These are phyloP conservation scores for Suillus lakei DNA, from an alignment of 768 basidiomycete species.

Conservation along the genomic window DNA sequence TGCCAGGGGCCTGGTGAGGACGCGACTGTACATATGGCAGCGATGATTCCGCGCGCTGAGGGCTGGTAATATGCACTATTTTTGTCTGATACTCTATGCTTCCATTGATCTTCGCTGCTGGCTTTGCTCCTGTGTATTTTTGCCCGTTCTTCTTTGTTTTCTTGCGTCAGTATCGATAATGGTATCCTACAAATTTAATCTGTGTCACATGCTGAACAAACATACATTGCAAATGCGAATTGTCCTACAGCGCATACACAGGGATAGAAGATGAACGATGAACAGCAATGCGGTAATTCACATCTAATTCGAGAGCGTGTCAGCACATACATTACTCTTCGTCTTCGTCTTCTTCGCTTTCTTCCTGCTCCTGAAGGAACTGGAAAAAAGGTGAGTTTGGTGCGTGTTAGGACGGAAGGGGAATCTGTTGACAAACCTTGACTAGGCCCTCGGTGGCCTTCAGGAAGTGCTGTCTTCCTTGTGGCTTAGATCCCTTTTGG, in stretches of 20 bases:
- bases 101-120: background rate
- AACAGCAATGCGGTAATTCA: background rate
- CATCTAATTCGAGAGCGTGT: background rate
- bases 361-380: slow-evolving; percentile 91
- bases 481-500: slow-evolving; percentile 94
- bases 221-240: slow-evolving; percentile 4
- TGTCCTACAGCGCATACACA: background rate
- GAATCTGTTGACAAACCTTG: slow-evolving; percentile 57
- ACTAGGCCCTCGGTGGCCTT: slow-evolving; percentile 87
- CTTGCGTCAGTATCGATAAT: slow-evolving; percentile 6
- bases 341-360: slow-evolving; percentile 75
- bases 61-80: background rate
- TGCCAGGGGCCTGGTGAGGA: slow-evolving; percentile 85
- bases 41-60: background rate
- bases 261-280: background rate
- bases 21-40: slow-evolving; percentile 9
- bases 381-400: slow-evolving; percentile 46
- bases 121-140: slow-evolving; percentile 1
- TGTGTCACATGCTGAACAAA: slow-evolving; percentile 9
- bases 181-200: background rate
- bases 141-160: slow-evolving; percentile 4
- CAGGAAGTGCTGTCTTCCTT: slow-evolving; percentile 94
- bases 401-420: slow-evolving; percentile 4
- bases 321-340: slow-evolving; percentile 22
- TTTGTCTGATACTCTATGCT: background rate